Evolutionary conservation across 2,329 filamentous ascomycete species (phyloP), one percentile per base, ranked within the genome.

Genomic region (Dothistroma septosporum): DNA sequence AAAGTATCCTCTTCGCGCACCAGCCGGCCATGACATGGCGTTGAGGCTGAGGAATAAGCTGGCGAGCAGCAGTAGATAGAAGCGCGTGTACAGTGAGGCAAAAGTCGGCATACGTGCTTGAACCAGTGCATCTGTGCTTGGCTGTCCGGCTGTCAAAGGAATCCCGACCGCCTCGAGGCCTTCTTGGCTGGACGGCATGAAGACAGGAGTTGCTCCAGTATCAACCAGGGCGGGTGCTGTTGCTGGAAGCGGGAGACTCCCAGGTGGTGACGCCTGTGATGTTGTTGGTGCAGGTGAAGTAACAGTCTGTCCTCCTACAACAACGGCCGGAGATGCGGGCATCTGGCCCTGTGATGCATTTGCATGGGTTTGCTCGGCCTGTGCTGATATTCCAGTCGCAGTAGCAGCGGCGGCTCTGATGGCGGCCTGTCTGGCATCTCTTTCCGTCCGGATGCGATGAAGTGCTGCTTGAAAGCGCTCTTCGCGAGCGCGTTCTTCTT

Each of bases 181-280:
- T 62, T 84, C 83, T 74, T 87, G 84, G 67, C 86, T 84, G 1
- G 84, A 82, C 10, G 84, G 79, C 52, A 87, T 75, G 63, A 86
- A 83, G 1, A 72, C 58, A 4, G 84, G 83, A 0, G 81, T 82
- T 16, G 82, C 79, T 44, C 80, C 80, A 7, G 78, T 76, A 61
- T 79, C 77, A 31, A 73, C 66, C 12, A 78, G 68, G 64, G 75
- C 68, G 58, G 68, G 46, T 31, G 49, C 56, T 11, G 46, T 59
- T 19, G 53, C 59, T 50, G 59, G 59, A 24, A 57, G 16, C 4
- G 68, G 55, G 37, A 64, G 48, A 31, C 10, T 53, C 11, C 16
- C n/a, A 21, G 24, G 50, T 19, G 24, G n/a, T 11, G 24, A n/a
- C 7, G n/a, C 6, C 2, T 4, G n/a, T 53, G n/a, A 4, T 35